phyloP scores from a whole-genome alignment of 495 filamentous ascomycete species.

The Apiosordaria backusii region DNA sequence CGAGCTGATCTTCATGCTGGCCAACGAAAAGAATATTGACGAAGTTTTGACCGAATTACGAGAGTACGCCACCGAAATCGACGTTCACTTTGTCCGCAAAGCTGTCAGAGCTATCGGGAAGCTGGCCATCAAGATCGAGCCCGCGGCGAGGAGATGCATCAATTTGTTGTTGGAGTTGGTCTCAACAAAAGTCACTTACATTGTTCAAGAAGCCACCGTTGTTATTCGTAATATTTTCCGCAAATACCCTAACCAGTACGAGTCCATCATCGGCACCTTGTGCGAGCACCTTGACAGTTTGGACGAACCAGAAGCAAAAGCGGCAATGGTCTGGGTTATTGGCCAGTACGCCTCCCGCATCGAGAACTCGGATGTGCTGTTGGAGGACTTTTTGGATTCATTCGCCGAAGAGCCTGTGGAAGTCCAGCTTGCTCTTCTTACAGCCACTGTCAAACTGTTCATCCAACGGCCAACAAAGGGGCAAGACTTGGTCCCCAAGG shows the following conservation, averaged over 20 bases:
- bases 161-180: constrained; percentile 90
- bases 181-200: constrained; percentile 98
- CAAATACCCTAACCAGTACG: constrained; percentile 98
- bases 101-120: constrained; percentile 97
- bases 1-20: constrained; percentile 98
- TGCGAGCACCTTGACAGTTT: constrained; percentile 96
- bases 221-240: constrained; percentile 99
- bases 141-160: constrained; percentile 85
- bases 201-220: constrained; percentile 98
- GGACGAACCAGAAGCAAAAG: constrained; percentile 98
- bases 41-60: constrained; percentile 91
- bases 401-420: constrained; percentile 94
- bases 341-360: constrained; percentile 97
- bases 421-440: constrained; percentile 91
- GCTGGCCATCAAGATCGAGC: constrained; percentile 97
- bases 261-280: constrained; percentile 91
- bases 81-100: constrained; percentile 97
- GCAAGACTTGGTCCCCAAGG: constrained; percentile 88
- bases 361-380: constrained; percentile 87
- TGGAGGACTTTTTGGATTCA: constrained; percentile 91
- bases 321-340: constrained; percentile 99
- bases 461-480: constrained; percentile 95
- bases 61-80: constrained; percentile 98
- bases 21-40: constrained; percentile 91
- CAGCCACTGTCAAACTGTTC: constrained; percentile 96